Base-by-base conservation (phyloP, 1,284 basidiomycete genomes). In the Trichosporon faecale region DNA sequence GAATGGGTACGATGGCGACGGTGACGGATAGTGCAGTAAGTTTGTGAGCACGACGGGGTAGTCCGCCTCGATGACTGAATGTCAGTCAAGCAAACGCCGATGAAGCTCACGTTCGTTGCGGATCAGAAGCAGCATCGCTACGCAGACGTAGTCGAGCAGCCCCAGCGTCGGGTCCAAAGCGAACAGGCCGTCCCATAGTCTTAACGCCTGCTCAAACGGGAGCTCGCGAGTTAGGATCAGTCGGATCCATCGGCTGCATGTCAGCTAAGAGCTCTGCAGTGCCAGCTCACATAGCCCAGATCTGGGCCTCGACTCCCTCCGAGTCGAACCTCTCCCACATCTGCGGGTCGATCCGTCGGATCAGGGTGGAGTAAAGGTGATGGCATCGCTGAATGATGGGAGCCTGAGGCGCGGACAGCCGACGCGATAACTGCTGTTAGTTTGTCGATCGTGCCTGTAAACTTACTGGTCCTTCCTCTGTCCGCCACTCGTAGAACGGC, bases 221-320 rank as follows among this genome's bases (percentile, higher is more conserved):
- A 97, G 91, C 82, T 98, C 95, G 57, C 95, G 87, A 0, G 94
- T 95, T 81, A 96, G 96, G 6, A 97, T 84, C 14, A 97, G 85
- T 27, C 95, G 87, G 9, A 97, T 84, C 94, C 94, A 97, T 31
- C 95, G 93, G 74, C 93, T 94, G 76, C 21, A 5, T 3, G 21
- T 70, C 55, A 73, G 71, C 33, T 25, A 16, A 2, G 16, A 37
- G 11, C 44, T 16, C 7, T 14, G 23, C 40, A 4, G 2, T 0
- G 16, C 14, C 6, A 5, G 27, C 91, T 81, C 82, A 94, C 91
- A 97, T 94, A 69, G 93, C 93, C 84, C 94, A 98, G 63, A 97
- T 91, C 80, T 97, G 95, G 6, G 94, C 93, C 81, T 98, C 95
- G 60, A 97, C 90, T 2, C 91, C 91, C 40, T 89, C 87, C 35